These are phyloP conservation scores for Podospora fimiseda DNA, from an alignment of 495 filamentous ascomycete genomes.

Conservation along the genomic window DNA sequence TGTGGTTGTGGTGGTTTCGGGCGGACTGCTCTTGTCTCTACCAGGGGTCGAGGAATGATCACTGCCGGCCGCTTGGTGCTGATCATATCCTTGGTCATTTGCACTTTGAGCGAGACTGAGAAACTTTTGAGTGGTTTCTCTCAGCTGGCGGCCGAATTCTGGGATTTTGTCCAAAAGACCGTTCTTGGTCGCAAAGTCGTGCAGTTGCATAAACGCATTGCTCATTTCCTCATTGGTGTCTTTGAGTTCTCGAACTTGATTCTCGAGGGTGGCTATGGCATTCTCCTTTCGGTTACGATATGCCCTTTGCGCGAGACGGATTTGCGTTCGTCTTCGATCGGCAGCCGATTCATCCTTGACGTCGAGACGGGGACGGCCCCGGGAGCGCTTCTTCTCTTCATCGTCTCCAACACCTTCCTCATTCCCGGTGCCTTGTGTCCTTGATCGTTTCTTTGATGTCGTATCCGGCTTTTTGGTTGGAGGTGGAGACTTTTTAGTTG, in stretches of 20 bases:
- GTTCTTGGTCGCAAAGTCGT: slow-evolving; percentile 50
- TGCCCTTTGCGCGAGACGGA: slow-evolving; percentile 76
- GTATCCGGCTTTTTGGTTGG: slow-evolving; percentile 13
- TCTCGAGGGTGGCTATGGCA: slow-evolving; percentile 66
- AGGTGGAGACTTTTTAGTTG: slow-evolving; percentile 15
- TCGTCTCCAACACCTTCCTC: slow-evolving; percentile 24
- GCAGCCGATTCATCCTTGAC: slow-evolving; percentile 58
- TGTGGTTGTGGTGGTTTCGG: neutral
- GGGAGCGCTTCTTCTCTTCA: slow-evolving; percentile 44
- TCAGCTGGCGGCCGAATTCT: slow-evolving; percentile 45
- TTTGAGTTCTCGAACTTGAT: slow-evolving; percentile 58
- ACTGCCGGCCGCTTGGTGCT: slow-evolving; percentile 5
- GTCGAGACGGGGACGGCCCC: slow-evolving; percentile 65
- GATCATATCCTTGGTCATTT: slow-evolving; percentile 31
- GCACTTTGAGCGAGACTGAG: slow-evolving; percentile 35
- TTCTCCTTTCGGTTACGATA: slow-evolving; percentile 81
- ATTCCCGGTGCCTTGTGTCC: slow-evolving; percentile 10
- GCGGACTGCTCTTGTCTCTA: neutral
- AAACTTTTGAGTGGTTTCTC: slow-evolving; percentile 38
- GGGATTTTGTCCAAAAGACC: slow-evolving; percentile 45
- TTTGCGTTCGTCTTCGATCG: slow-evolving; percentile 74
- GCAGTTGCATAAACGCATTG: slow-evolving; percentile 62
- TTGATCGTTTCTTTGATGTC: slow-evolving; percentile 25
- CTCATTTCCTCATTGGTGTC: slow-evolving; percentile 67
- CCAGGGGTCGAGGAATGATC: neutral